Base-by-base conservation (phyloP, 805 yeast genomes). In the Metschnikowia drakensbergensis region DNA sequence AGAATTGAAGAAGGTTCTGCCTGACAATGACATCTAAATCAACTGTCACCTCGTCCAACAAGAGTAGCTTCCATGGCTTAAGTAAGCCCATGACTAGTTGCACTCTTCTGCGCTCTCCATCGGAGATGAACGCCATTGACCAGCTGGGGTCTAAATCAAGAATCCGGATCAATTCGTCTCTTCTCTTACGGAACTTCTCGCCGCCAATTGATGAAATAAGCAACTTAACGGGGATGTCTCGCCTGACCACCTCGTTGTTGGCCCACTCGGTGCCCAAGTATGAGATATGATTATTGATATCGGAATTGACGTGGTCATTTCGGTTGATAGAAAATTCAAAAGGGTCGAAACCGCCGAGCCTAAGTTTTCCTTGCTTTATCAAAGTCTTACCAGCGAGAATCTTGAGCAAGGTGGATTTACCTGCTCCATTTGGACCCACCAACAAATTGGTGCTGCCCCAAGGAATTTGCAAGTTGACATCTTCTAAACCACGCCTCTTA, bases 191-290 rank as follows among this genome's bases (percentile, higher is more conserved):
- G 58, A 69, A 88, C 6, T 57, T 60, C 32, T 76, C 79, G 30
- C 83, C 83, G 0, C 98, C 98, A 48, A 94, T 81, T 25, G 95
- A 84, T 11, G 84, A 77, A 42, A 94, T 77, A 50, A 94, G 72
- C 31, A 86, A 80, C 17, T 83, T 75, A 7, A 94, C 97, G 0
- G 96, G 90, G 47, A 94, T 88, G 65, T 94, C 99, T 53, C 97
- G 75, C 59, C 91, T 83, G 6, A 92, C 94, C 44, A 91, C 83
- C 17, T 88, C 87, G 67, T 90, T 94, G 47, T 86, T 80, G 5
- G 96, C 96, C 99, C 99, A 94, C 62, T 94, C 99, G 0, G 98
- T 94, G 3, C 99, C 99, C 37, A 94, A 69, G 62, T 92, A 92
- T 0, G 96, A 87, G 27, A 82, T 80, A 43, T 74, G 74, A 49